phyloP scores from a whole-genome alignment of 2,329 filamentous ascomycete genomes.

The Alternaria rosae region DNA sequence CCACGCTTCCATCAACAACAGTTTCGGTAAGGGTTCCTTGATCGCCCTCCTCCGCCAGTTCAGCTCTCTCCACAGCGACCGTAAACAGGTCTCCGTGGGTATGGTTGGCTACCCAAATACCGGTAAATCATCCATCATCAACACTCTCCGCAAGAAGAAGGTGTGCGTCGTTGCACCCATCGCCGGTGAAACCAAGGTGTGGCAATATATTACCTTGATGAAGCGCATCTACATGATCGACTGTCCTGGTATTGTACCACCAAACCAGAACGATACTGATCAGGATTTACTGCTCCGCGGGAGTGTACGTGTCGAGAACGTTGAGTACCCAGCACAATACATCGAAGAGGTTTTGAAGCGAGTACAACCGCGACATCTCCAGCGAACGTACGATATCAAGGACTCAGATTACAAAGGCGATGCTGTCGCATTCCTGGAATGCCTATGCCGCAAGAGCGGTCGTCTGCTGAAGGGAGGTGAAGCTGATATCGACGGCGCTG shows the following conservation, averaged over 20 bases:
- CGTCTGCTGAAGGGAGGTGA: conserved; percentile 91
- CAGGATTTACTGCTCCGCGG: conserved; percentile 89
- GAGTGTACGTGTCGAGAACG: conserved; percentile 93
- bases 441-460: conserved; percentile 85
- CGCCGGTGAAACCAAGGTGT: conserved; percentile 95
- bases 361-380: conserved; percentile 86
- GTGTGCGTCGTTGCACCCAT: conserved; percentile 94
- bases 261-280: conserved; percentile 81
- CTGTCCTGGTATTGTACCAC: conserved; percentile 94
- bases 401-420: conserved; percentile 76
- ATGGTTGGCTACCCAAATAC: conserved; percentile 91
- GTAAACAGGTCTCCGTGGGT: conserved; percentile 94
- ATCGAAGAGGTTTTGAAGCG: conserved; percentile 81
- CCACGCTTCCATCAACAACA: conserved; percentile 92
- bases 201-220: conserved; percentile 97
- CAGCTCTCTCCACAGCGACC: conserved; percentile 83
- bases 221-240: conserved; percentile 95
- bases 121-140: conserved; percentile 96
- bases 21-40: conserved; percentile 93
- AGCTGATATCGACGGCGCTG: conserved; percentile 91
- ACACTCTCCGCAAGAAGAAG: conserved; percentile 92
- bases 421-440: conserved; percentile 82
- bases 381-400: conserved; percentile 89
- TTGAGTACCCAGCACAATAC: conserved; percentile 95
- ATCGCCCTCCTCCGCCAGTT: conserved; percentile 95